Evolutionary conservation across 2,329 filamentous ascomycete genomes (phyloP).

Genomic region (Ophiocordyceps camponoti-leonardi): DNA sequence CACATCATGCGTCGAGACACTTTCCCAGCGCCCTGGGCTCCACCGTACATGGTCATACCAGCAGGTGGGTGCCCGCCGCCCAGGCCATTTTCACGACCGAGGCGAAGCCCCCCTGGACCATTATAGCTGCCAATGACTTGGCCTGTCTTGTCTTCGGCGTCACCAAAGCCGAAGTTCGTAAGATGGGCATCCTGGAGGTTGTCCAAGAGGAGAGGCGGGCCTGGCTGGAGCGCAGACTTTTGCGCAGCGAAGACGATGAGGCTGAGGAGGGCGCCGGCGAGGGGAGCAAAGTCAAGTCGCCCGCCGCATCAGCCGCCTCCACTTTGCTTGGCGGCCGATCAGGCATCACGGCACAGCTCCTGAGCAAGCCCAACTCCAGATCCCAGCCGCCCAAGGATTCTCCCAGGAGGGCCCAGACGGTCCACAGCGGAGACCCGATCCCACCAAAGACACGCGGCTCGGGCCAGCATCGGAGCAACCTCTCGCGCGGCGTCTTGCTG

Average conservation of each 20-base stretch:
- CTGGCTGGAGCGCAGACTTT: conserved; percentile 79
- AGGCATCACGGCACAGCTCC: conserved; percentile 72
- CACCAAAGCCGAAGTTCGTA: conserved; percentile 85
- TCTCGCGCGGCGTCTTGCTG: conserved; percentile 74
- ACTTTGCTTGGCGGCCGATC: conserved; percentile 48
- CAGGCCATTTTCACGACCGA: conserved; percentile 98
- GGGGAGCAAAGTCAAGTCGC: conserved; percentile 16
- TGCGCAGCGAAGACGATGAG: conserved; percentile 26
- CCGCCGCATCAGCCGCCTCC: conserved; percentile 24
- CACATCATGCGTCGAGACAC: conserved; percentile 20
- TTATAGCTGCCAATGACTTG: conserved; percentile 87
- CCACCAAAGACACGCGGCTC: conserved; percentile 35
- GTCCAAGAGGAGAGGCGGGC: conserved; percentile 75
- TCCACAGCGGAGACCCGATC: conserved; percentile 37
- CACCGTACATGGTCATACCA: conserved; percentile 70
- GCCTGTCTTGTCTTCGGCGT: conserved; percentile 98
- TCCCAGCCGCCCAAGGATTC: conserved; percentile 34
- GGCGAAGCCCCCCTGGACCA: conserved; percentile 79
- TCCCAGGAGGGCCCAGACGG: conserved; percentile 43
- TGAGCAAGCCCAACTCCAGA: conserved; percentile 62
- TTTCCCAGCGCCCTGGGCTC: conserved; percentile 33
- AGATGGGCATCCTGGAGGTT: conserved; percentile 87
- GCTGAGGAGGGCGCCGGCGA: conserved; percentile 12
- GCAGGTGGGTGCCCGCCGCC: conserved; percentile 75
- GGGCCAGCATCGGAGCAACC: conserved; percentile 51